A percentile compares a stretch with the other conserved stretches of the same genome.
Evolutionary conservation across 2,329 filamentous ascomycete species (phyloP).

Genomic region (Parascedosporium putredinis): DNA sequence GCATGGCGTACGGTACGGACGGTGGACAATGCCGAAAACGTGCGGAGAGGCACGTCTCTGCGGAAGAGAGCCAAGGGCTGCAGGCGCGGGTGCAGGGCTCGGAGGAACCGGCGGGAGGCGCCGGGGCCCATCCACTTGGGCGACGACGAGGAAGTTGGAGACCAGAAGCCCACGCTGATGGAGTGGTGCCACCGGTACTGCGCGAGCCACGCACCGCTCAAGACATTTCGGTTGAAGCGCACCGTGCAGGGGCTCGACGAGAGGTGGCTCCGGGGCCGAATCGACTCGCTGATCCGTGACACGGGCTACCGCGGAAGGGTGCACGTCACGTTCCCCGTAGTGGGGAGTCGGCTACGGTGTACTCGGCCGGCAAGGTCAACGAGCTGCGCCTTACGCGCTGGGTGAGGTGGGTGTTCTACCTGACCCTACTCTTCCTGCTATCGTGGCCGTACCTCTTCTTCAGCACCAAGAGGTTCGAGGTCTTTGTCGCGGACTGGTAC

Average conservation of each 20-base stretch:
- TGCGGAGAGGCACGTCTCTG: conserved; percentile 53
- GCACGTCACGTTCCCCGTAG: conserved; percentile 47
- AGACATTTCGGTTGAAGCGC: conserved; percentile 42
- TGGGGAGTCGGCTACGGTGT: conserved; percentile 50
- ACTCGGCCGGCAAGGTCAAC: conserved; percentile 53
- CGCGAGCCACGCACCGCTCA: conserved; percentile 44
- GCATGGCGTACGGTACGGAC: conserved; percentile 37
- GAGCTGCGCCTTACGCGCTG: conserved; percentile 53
- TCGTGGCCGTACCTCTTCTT: conserved; percentile 62
- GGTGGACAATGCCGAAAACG: conserved; percentile 48
- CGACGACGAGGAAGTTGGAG: conserved; percentile 32
- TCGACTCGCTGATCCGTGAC: conserved; percentile 46
- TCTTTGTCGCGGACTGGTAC: conserved; percentile 51
- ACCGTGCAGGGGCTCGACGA: conserved; percentile 52
- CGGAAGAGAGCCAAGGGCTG: conserved; percentile 38
- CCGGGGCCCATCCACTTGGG: conserved; percentile 14
- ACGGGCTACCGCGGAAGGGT: conserved; percentile 60
- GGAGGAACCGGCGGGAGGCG: conserved; percentile 12
- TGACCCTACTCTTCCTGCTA: conserved; percentile 59
- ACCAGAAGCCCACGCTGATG: conserved; percentile 10
- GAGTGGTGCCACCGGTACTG: conserved; percentile 64
- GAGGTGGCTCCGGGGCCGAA: conserved; percentile 34
- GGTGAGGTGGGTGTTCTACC: conserved; percentile 54
- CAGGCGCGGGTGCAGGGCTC: conserved; percentile 15
- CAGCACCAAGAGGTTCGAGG: conserved; percentile 56